Evolutionary conservation across 2,329 filamentous ascomycete species (phyloP).

Genomic region (Metarhizium brunneum): DNA sequence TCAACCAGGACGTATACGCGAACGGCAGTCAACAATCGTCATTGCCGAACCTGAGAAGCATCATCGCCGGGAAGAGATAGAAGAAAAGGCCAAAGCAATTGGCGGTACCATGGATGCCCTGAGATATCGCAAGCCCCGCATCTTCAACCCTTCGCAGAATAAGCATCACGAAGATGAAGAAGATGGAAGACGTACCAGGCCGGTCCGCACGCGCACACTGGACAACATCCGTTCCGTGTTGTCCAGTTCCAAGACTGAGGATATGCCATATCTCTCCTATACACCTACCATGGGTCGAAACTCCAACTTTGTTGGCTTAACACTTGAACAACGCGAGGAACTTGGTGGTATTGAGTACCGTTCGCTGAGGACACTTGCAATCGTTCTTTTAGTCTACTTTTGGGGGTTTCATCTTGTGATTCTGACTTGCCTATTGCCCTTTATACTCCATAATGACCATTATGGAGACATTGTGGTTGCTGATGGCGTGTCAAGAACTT

Average conservation of each 20-base stretch:
- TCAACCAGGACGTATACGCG: slow-evolving; percentile 17
- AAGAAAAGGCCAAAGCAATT: slow-evolving; percentile 33
- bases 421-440: slow-evolving; percentile 65
- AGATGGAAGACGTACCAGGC: slow-evolving; percentile 14
- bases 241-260: slow-evolving; percentile 42
- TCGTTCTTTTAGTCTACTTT: slow-evolving; percentile 73
- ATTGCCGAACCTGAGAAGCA: slow-evolving; percentile 52
- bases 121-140: slow-evolving; percentile 33
- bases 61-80: slow-evolving; percentile 24
- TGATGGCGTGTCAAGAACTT: slow-evolving; percentile 56
- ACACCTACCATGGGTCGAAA: slow-evolving; percentile 88
- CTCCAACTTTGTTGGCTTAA: slow-evolving; percentile 81
- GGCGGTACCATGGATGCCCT: slow-evolving; percentile 30
- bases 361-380: slow-evolving; percentile 73
- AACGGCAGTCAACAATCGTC: slow-evolving; percentile 49
- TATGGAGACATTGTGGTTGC: slow-evolving; percentile 59
- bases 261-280: slow-evolving; percentile 88
- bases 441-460: slow-evolving; percentile 56
- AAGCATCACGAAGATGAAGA: slow-evolving; percentile 28
- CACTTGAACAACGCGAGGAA: slow-evolving; percentile 87
- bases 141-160: slow-evolving; percentile 28
- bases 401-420: slow-evolving; percentile 74
- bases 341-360: slow-evolving; percentile 95
- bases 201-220: slow-evolving; percentile 38
- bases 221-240: slow-evolving; percentile 48